A percentile compares a stretch with the other conserved stretches of the same genome.
Conservation (phyloP, 177 flowering plant genomes). For the Vitis hybrid region DNA sequence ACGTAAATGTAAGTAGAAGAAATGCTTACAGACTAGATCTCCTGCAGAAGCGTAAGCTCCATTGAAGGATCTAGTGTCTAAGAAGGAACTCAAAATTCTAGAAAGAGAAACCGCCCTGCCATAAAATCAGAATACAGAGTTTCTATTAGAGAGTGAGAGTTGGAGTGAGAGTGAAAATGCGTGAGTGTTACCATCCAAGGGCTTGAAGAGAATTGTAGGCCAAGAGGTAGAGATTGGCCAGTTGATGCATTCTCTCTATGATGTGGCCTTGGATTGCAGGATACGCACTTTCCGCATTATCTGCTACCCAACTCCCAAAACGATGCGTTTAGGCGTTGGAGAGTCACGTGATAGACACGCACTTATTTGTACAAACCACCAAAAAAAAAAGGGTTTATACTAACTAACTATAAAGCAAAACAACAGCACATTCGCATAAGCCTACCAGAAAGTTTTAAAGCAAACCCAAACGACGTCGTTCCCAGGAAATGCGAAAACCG, state of each 20-base stretch:
- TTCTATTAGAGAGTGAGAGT: constrained; percentile 1
- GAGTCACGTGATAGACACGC: too few species aligned
- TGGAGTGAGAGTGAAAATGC: constrained; percentile 6
- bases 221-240: constrained; percentile 52
- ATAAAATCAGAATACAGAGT: constrained; percentile 6
- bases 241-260: constrained; percentile 23
- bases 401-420: too few species aligned
- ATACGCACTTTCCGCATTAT: background rate
- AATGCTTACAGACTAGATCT: constrained; percentile 49
- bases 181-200: constrained; percentile 52
- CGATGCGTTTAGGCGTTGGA: too few species aligned
- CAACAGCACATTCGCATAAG: too few species aligned
- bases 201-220: constrained; percentile 71
- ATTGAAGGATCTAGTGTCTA: constrained; percentile 37
- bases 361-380: too few species aligned
- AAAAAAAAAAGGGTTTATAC: too few species aligned
- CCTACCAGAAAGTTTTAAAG: too few species aligned
- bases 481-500: too few species aligned
- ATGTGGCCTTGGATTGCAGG: background rate
- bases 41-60: constrained; percentile 71
- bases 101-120: constrained; percentile 58
- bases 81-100: constrained; percentile 35
- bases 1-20: background rate
- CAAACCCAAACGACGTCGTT: too few species aligned
- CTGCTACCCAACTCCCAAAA: background rate